Percentiles rank a stretch among this genome's conserved stretches.
These are phyloP conservation scores for Amylostereum areolatum DNA, from an alignment of 1,284 basidiomycete species.

Conservation along the genomic window DNA sequence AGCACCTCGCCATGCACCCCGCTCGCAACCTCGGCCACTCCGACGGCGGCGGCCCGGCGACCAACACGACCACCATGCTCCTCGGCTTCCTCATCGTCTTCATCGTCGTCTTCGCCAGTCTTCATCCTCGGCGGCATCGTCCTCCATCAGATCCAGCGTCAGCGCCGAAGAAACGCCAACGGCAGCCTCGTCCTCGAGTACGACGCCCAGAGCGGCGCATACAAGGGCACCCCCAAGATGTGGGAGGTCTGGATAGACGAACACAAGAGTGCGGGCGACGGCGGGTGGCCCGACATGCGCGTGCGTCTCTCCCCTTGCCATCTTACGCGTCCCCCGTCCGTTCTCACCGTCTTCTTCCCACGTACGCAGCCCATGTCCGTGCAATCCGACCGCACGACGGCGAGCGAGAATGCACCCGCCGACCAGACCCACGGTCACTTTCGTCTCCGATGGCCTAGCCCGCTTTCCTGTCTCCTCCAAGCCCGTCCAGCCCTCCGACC, in stretches of 20 bases:
- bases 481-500: too few relatives aligned
- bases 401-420: too few relatives aligned
- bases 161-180: background rate
- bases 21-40: too few relatives aligned
- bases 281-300: constrained; percentile 6
- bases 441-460: too few relatives aligned
- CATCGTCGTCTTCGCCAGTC: background rate
- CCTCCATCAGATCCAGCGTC: constrained; percentile 4
- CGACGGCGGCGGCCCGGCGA: background rate
- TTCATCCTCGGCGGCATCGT: constrained; percentile 6
- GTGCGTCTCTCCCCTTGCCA: constrained; percentile 4
- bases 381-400: background rate
- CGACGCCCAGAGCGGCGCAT: background rate
- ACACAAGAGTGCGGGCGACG: constrained; percentile 1
- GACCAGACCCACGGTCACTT: too few relatives aligned
- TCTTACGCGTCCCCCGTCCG: background rate
- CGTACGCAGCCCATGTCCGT: constrained; percentile 5
- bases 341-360: too few relatives aligned
- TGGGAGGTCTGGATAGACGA: constrained; percentile 12
- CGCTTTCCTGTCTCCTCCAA: too few relatives aligned
- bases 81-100: constrained; percentile 4
- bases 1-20: too few relatives aligned
- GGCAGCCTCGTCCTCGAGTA: background rate
- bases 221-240: constrained; percentile 2
- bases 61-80: constrained; percentile 2